A percentile compares a stretch with the other conserved stretches of the same genome.
Evolutionary conservation across 2,329 filamentous ascomycete genomes (phyloP).

Genomic region (Colletotrichum abscissum): DNA sequence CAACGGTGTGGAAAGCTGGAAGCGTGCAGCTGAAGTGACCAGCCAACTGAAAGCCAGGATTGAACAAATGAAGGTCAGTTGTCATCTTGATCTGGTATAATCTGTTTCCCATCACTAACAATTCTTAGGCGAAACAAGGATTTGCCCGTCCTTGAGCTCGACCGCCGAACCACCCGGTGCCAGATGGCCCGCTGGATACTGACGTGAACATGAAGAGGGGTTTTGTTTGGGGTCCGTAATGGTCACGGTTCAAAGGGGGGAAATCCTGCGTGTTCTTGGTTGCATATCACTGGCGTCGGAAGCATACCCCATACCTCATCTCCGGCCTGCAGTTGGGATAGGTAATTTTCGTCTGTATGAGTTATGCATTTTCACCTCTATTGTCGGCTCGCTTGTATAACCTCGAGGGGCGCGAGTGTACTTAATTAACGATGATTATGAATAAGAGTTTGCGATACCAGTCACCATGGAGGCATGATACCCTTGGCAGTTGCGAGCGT

Average conservation of each 20-base stretch:
- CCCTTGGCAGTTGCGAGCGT: no score
- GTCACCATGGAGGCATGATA: neutral
- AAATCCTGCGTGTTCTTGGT: slow-evolving; percentile 27
- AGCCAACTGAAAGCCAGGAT: slow-evolving; percentile 97
- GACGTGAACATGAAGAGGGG: slow-evolving; percentile 29
- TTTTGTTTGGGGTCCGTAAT: slow-evolving; percentile 4
- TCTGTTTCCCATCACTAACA: slow-evolving; percentile 24
- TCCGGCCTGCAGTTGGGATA: slow-evolving; percentile 43
- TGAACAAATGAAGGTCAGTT: slow-evolving; percentile 91
- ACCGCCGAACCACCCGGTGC: neutral
- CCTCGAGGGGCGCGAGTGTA: slow-evolving; percentile 21
- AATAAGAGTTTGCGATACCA: neutral
- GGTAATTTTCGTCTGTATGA: slow-evolving; percentile 44
- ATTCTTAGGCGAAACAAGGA: slow-evolving; percentile 60
- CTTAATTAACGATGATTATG: slow-evolving; percentile 31
- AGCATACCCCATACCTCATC: slow-evolving; percentile 44
- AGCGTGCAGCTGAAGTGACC: slow-evolving; percentile 94
- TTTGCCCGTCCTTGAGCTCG: slow-evolving; percentile 47
- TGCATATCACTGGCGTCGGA: slow-evolving; percentile 49
- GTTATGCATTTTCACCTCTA: slow-evolving; percentile 24
- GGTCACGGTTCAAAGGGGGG: slow-evolving; percentile 21
- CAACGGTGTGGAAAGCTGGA: slow-evolving; percentile 90
- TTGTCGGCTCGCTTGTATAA: slow-evolving; percentile 28
- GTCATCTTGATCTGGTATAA: neutral
- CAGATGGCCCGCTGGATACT: slow-evolving; percentile 6